Base-by-base conservation (phyloP, 495 filamentous ascomycete genomes). In the Cryomyces antarcticus region DNA sequence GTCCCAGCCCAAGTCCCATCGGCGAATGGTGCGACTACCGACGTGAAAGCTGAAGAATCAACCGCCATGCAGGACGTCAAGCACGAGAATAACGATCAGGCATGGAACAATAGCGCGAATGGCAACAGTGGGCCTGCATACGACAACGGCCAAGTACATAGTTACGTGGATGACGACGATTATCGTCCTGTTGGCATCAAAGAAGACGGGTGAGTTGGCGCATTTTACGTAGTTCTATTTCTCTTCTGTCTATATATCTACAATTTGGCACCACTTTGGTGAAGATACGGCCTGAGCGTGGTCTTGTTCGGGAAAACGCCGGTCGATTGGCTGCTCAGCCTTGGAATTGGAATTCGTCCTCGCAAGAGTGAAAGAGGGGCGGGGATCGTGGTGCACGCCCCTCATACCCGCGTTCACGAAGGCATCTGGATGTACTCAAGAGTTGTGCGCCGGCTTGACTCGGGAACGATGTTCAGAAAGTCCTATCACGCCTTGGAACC, bases 151-250 rank as follows among this genome's bases (percentile, higher is more conserved):
- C 33, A 9, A 10, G 33, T 10, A 36, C 33, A 51, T 49, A 60
- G 17, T 24, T 24, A 24, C 17, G 17, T 64, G 36, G 51, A 64
- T 41, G 62, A 81, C 54, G 62, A 58, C 33, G 45, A 56, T 38
- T 57, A 61, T 35, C 56, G 55, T 3, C 59, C 61, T 11, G 55
- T 64, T 40, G 77, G 83, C 51, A 85, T 93, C 41, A 96, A 96
- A 63, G 89, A 97, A 75, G 89, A 97, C 58, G 89, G 89, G 89
- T 97, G 79, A 94, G 92, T 86, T 9, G 12, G 9, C 33, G 17
- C 17, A 24, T 24, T 24, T 24, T 24, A 24, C 1, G 17, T 24
- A 24, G 17, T 24, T 24, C 2, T 24, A 24, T 24, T 24, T 24
- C 17, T 24, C 17, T 24, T 24, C 17, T 24, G 17, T 24, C 17